Conservation (phyloP, 2,329 filamentous ascomycete species). For the Trichoderma sp. region DNA sequence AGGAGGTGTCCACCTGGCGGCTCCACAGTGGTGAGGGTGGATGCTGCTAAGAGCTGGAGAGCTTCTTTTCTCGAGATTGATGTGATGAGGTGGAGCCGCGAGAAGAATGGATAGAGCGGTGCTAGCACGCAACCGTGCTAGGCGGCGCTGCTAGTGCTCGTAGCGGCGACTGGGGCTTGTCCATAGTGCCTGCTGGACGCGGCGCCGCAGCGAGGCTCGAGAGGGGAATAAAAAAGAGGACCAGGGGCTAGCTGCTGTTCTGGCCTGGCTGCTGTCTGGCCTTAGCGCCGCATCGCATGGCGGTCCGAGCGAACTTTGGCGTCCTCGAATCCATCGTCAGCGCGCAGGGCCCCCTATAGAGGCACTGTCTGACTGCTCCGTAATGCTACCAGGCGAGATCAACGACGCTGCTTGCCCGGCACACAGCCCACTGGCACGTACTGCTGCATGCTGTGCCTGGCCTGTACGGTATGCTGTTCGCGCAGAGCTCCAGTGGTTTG, state of each 20-base stretch:
- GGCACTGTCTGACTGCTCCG: not conserved
- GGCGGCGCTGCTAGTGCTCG: not conserved
- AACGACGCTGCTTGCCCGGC: not conserved
- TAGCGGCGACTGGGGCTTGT: not conserved
- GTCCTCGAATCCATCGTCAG: conserved; percentile 19
- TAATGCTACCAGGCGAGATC: not conserved
- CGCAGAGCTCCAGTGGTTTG: not conserved
- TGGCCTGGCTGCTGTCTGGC: not conserved
- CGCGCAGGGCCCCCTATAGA: conserved; percentile 19
- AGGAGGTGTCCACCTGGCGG: conserved; percentile 14
- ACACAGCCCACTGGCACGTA: conserved; percentile 4
- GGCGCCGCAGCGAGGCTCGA: not conserved
- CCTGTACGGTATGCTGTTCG: not conserved
- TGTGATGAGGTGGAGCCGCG: conserved; percentile 4
- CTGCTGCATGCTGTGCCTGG: conserved; percentile 7
- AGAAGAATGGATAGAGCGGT: not conserved
- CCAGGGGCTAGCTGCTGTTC: not conserved
- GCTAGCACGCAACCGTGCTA: not conserved
- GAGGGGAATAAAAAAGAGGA: not conserved
- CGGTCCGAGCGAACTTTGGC: conserved; percentile 27
- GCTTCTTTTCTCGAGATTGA: conserved; percentile 11
- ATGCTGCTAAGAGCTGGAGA: conserved; percentile 3
- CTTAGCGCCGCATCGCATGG: conserved; percentile 20
- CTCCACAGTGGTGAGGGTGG: not conserved
- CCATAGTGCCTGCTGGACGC: not conserved